Conservation (phyloP, 1,139 yeast genomes). For the Saccharomyces hybrid region DNA sequence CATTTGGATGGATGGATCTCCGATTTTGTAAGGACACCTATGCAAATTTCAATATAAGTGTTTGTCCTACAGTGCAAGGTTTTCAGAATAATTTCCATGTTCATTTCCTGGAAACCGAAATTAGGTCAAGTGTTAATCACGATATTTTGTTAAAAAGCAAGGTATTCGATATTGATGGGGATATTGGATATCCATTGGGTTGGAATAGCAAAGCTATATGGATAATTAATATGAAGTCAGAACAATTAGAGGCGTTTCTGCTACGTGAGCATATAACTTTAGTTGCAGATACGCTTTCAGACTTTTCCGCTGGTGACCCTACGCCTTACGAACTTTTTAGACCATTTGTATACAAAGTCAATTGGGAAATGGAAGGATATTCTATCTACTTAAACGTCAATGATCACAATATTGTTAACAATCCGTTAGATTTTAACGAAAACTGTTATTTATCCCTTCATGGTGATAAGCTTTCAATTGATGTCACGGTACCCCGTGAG, state of each 20-base stretch:
- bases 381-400: constrained; percentile 69
- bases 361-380: constrained; percentile 53
- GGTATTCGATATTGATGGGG: constrained; percentile 47
- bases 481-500: constrained; percentile 50
- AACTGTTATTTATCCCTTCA: constrained; percentile 69
- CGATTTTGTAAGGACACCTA: constrained; percentile 50
- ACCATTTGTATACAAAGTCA: constrained; percentile 54
- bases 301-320: constrained; percentile 70
- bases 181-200: constrained; percentile 58
- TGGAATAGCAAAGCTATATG: constrained; percentile 80
- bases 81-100: constrained; percentile 47
- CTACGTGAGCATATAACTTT: constrained; percentile 78
- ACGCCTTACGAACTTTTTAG: constrained; percentile 68
- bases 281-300: constrained; percentile 65
- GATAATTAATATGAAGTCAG: constrained; percentile 49
- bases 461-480: constrained; percentile 50
- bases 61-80: constrained; percentile 50
- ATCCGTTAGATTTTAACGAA: constrained; percentile 75
- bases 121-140: constrained; percentile 82
- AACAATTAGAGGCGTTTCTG: constrained; percentile 51
- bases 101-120: constrained; percentile 50
- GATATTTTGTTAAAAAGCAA: constrained; percentile 64
- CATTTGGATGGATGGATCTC: constrained; percentile 90
- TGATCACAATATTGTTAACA: constrained; percentile 78
- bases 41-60: constrained; percentile 41